Evolutionary conservation across 2,329 filamentous ascomycete genomes (phyloP).

Genomic region (Botryosphaeria agaves): DNA sequence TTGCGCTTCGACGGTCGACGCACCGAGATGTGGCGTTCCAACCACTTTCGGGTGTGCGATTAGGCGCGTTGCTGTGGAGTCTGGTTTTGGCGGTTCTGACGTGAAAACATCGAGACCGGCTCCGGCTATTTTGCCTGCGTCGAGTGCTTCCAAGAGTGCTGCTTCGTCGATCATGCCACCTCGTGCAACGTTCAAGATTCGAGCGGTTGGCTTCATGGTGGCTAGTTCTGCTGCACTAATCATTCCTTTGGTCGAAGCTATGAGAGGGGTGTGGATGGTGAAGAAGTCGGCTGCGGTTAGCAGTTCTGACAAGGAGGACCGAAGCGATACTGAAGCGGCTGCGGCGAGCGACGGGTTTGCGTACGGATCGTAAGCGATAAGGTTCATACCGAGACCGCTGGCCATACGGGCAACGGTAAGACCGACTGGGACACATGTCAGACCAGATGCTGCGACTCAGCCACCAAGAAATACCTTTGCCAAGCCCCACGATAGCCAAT

Average conservation of each 20-base stretch:
- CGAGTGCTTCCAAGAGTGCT: conserved; percentile 51
- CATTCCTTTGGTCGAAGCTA: conserved; percentile 60
- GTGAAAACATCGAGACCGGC: conserved; percentile 72
- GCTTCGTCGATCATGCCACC: conserved; percentile 68
- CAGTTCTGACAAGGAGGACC: conserved; percentile 38
- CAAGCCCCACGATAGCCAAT: conserved; percentile 58
- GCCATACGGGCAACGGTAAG: conserved; percentile 67
- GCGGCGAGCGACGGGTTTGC: conserved; percentile 55
- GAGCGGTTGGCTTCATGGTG: conserved; percentile 55
- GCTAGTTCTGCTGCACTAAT: conserved; percentile 48
- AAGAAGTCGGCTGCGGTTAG: conserved; percentile 56
- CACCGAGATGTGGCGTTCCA: conserved; percentile 63
- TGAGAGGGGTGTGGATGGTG: conserved; percentile 65
- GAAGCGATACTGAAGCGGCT: conserved; percentile 47
- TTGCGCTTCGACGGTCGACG: conserved; percentile 66
- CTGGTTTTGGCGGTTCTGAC: conserved; percentile 46
- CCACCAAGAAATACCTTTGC: conserved; percentile 34
- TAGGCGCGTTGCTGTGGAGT: conserved; percentile 43
- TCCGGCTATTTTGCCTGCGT: conserved; percentile 54
- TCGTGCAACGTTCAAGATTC: conserved; percentile 63
- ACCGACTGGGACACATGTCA: conserved; percentile 34
- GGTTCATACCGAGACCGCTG: conserved; percentile 58
- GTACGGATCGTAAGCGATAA: conserved; percentile 61
- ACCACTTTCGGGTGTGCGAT: conserved; percentile 56
- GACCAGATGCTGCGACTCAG: not conserved